Evolutionary conservation across 2,329 filamentous ascomycete species (phyloP).

Genomic region (Coleophoma cylindrospora): DNA sequence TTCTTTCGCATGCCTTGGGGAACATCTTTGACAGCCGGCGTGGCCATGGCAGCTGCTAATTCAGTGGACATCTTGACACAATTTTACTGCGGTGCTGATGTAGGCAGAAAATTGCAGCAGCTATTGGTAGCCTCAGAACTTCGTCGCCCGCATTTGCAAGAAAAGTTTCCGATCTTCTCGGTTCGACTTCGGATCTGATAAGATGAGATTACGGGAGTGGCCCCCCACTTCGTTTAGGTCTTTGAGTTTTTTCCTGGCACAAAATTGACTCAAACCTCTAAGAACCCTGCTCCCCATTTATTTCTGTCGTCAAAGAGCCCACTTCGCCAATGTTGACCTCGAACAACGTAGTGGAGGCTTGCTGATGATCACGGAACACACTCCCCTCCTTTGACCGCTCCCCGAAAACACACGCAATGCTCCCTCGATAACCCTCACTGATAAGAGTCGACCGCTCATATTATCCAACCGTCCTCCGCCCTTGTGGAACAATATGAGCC

Average conservation of each 20-base stretch:
- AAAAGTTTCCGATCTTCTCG: not conserved
- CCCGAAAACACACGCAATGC: conserved; percentile 13
- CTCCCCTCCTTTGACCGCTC: conserved; percentile 11
- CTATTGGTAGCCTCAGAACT: too few relatives aligned
- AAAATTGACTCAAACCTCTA: conserved; percentile 2
- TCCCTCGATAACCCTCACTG: conserved; percentile 19
- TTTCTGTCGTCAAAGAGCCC: not conserved
- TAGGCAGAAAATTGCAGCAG: not conserved
- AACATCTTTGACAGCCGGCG: conserved; percentile 1
- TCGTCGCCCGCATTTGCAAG: not conserved
- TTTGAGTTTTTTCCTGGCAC: conserved; percentile 2
- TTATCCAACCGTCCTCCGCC: not conserved
- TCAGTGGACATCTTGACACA: conserved; percentile 18
- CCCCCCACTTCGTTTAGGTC: not conserved
- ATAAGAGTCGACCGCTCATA: conserved; percentile 9
- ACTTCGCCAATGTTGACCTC: not conserved
- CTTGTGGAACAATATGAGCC: too few relatives aligned
- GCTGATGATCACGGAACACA: conserved; percentile 11
- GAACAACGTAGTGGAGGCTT: not conserved
- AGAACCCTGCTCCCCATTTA: not conserved
- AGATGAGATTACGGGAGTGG: not conserved
- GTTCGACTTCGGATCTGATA: conserved; percentile 1
- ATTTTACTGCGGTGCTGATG: not conserved
- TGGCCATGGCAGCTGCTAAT: conserved; percentile 6
- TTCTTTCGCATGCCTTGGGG: conserved; percentile 71